Evolutionary conservation across 768 basidiomycete species (phyloP), one percentile per base, ranked within the genome.

Genomic region (Rhodotorula sphaerocarpa): DNA sequence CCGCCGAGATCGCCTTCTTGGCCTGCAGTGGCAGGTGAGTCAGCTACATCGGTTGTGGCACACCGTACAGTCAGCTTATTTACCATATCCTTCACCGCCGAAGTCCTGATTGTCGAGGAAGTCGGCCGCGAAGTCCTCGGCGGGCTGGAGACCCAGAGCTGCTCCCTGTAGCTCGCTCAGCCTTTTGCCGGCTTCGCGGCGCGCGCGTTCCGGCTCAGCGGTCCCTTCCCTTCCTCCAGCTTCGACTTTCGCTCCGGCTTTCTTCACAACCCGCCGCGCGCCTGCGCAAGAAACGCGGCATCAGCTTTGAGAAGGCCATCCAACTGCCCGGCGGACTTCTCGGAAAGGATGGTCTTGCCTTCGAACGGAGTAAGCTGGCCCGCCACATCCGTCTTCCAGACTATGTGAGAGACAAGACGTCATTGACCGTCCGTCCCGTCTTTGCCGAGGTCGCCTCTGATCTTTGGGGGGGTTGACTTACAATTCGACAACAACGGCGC

Each of bases 311-410:
- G 50, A 44, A 43, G 42, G 28, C 7, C 30, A 30, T 28, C 16
- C 9, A 18, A 39, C 48, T 25, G 14, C 59, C 63, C 63, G 1
- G 58, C 50, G 12, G 33, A 42, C 21, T 46, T 59, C 15, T 55
- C 55, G n/a, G n/a, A n/a, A n/a, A n/a, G n/a, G n/a, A n/a, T n/a
- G n/a, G n/a, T n/a, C n/a, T n/a, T n/a, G 27, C 58, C 63, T 4
- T 55, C 63, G 39, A 59, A 65, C 1, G 63, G 54, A 3, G 28
- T 23, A 47, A 65, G 39, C 30, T 50, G 51, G 7, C 23, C 54
- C 2, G 50, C 23, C 23, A 67, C 41, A 1, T 14, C 34, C 5
- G 36, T 28, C 23, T 45, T 67, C 61, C 58, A 67, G 58, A 67
- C 66, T 67, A 45, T 9, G 30, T 42, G 27, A 12, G 21, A 25